Conservation (phyloP, 257 asterid genomes). For the Gentiana straminea region DNA sequence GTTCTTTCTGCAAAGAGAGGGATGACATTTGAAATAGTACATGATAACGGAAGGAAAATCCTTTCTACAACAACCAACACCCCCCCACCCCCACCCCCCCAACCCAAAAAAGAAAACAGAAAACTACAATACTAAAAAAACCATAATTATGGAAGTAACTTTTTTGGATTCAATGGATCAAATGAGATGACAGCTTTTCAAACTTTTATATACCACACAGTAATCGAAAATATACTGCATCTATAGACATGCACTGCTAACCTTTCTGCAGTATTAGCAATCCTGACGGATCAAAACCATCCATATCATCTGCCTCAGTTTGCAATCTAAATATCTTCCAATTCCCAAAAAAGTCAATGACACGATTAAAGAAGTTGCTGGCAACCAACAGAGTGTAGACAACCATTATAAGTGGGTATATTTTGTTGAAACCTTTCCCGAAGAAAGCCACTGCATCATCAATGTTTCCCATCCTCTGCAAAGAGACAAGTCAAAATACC, state of each 20-base stretch:
- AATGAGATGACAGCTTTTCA: no score
- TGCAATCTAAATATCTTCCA: constrained; percentile 77
- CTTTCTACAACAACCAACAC: background rate
- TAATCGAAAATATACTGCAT: background rate
- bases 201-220: no score
- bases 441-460: constrained; percentile 91
- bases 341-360: constrained; percentile 81
- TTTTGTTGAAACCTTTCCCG: constrained; percentile 83
- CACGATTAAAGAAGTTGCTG: constrained; percentile 82
- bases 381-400: constrained; percentile 83
- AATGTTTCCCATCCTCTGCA: constrained; percentile 96
- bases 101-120: background rate
- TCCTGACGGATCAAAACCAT: constrained; percentile 98
- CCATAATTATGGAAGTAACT: no score
- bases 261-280: constrained; percentile 90
- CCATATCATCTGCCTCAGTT: constrained; percentile 71
- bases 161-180: no score
- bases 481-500: constrained; percentile 14
- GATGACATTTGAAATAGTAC: constrained; percentile 1
- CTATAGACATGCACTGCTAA: constrained; percentile 14
- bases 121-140: no score
- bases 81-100: no score
- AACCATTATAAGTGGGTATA: constrained; percentile 98
- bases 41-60: background rate
- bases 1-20: constrained; percentile 44